Conservation (phyloP, 1,139 yeast genomes). For the Magnusiomyces sp. region DNA sequence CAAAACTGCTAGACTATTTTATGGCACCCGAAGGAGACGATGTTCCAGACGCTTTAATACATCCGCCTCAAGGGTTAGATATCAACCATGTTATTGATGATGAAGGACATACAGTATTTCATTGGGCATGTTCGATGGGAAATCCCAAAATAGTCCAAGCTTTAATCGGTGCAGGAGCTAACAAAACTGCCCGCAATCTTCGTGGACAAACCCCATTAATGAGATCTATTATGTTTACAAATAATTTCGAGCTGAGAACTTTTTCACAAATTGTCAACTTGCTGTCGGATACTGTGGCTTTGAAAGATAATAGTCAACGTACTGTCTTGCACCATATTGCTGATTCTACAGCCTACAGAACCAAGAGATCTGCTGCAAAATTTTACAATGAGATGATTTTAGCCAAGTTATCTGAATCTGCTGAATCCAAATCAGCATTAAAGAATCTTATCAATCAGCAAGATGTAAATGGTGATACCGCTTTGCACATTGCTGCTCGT, state of each 20-base stretch:
- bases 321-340: slow-evolving; percentile 85
- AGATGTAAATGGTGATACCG: slow-evolving; percentile 81
- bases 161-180: slow-evolving; percentile 63
- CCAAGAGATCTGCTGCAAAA: slow-evolving; percentile 64
- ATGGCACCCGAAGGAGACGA: slow-evolving; percentile 63
- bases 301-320: slow-evolving; percentile 55
- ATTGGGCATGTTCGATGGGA: slow-evolving; percentile 97
- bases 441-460: slow-evolving; percentile 60
- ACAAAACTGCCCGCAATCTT: slow-evolving; percentile 62
- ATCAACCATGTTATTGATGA: slow-evolving; percentile 85
- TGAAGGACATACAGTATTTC: slow-evolving; percentile 92
- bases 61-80: slow-evolving; percentile 74
- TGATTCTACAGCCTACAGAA: slow-evolving; percentile 44
- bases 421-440: slow-evolving; percentile 32
- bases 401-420: slow-evolving; percentile 56
- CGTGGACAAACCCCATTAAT: slow-evolving; percentile 81
- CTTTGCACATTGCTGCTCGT: slow-evolving; percentile 73
- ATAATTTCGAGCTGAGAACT: slow-evolving; percentile 71
- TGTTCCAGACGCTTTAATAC: slow-evolving; percentile 64
- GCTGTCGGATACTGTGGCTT: slow-evolving; percentile 55
- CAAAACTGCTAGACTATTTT: slow-evolving; percentile 44
- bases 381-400: slow-evolving; percentile 75
- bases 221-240: slow-evolving; percentile 75
- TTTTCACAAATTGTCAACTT: slow-evolving; percentile 65
- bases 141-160: slow-evolving; percentile 63